A percentile compares a stretch with the other conserved stretches of the same genome.
Evolutionary conservation across 139 green algal species (phyloP).

Genomic region (Volvox reticuliferus): DNA sequence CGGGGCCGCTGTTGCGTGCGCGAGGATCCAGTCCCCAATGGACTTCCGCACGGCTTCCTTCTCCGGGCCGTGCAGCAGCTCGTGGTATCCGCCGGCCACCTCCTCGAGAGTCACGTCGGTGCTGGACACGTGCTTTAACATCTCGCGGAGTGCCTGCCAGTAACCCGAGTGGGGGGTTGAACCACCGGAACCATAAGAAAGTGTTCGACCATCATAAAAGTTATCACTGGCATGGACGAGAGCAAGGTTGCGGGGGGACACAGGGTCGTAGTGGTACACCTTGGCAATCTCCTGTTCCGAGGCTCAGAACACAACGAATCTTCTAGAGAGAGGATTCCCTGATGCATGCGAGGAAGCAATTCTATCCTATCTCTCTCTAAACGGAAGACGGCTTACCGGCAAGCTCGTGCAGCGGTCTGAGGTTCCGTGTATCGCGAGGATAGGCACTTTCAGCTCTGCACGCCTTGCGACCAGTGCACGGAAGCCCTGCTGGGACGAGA

Average conservation of each 20-base stretch:
- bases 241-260: too few species aligned
- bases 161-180: too few species aligned
- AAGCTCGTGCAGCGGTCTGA: conserved; percentile 52
- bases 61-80: conserved; percentile 39
- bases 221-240: too few species aligned
- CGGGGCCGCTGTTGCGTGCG: not conserved
- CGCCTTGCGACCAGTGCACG: not conserved
- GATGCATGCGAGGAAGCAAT: too few species aligned
- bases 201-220: too few species aligned
- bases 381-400: conserved; percentile 1
- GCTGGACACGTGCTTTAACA: conserved; percentile 4
- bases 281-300: too few species aligned
- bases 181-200: too few species aligned
- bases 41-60: conserved; percentile 1
- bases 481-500: not conserved
- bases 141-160: not conserved
- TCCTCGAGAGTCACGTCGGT: conserved; percentile 39
- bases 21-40: conserved; percentile 37
- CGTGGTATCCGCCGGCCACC: conserved; percentile 36
- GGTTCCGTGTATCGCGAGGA: conserved; percentile 54
- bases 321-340: too few species aligned
- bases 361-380: too few species aligned
- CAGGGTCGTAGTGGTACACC: too few species aligned
- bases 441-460: conserved; percentile 44
- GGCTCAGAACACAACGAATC: too few species aligned